Evolutionary conservation across 106 monocot genomes (phyloP).

Genomic region (Phalaenopsis equestris): DNA sequence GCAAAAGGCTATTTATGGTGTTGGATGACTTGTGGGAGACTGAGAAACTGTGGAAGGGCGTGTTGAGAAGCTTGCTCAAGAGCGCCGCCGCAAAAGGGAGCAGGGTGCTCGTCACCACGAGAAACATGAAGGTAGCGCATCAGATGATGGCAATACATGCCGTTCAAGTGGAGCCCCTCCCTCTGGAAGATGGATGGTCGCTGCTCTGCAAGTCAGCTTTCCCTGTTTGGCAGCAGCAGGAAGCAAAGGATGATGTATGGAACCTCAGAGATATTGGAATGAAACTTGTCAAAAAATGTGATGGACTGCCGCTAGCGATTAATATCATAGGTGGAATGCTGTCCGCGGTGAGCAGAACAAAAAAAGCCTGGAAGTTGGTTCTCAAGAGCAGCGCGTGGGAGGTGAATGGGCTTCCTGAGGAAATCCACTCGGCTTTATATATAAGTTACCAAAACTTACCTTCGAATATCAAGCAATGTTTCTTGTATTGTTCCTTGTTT

Average conservation of each 20-base stretch:
- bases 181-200: constrained; percentile 12
- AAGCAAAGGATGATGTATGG: not conserved
- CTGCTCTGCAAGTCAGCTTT: not conserved
- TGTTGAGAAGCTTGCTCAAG: constrained; percentile 6
- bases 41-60: too few species aligned
- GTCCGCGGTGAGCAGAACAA: not conserved
- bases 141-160: constrained; percentile 2
- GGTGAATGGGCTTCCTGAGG: not conserved
- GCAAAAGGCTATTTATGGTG: not conserved
- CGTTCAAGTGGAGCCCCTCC: not conserved
- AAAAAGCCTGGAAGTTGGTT: constrained; percentile 1
- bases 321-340: constrained; percentile 5
- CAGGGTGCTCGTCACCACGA: constrained; percentile 2
- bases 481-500: constrained; percentile 24
- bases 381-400: constrained; percentile 6
- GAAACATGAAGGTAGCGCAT: not conserved
- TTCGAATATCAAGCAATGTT: constrained; percentile 13
- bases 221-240: not conserved
- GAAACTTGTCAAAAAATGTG: constrained; percentile 15
- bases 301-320: constrained; percentile 15
- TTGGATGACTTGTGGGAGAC: constrained; percentile 9
- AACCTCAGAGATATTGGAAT: not conserved
- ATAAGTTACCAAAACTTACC: constrained; percentile 19
- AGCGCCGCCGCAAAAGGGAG: not conserved
- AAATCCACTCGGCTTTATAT: not conserved